Evolutionary conservation across 2,329 filamentous ascomycete genomes (phyloP), one percentile per base, ranked within the genome.

Genomic region (Microsporum ferrugineum): DNA sequence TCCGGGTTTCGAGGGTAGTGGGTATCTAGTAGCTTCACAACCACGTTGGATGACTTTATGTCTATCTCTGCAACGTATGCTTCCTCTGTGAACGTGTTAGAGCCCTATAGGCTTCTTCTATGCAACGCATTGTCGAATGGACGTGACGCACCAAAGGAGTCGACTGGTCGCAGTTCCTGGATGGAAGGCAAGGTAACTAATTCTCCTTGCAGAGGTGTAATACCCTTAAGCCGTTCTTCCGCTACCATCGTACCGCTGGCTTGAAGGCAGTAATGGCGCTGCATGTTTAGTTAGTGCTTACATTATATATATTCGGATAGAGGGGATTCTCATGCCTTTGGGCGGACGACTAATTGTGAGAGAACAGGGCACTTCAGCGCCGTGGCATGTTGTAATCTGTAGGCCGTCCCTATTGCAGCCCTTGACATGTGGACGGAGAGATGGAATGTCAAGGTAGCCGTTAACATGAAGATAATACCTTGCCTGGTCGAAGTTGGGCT

Each of bases 51-150:
- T 59, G 70, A 69, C 67, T 75, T 77, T 53, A 76, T 69, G 49
- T 75, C 73, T 61, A 79, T 73, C 67, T 77, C 76, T 23, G 73
- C 72, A 56, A 75, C 73, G 60, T 75, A 76, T 12, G 76, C 76
- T 58, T 76, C 71, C 34, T 66, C 76, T 78, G 62, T 47, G 29
- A 31, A n/a, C 31, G 60, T 64, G 41, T 67, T 63, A 62, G 60
- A 65, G 27, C 27, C 38, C 10, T 39, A 29, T 12, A 5, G 23
- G 2, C 23, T 12, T 29, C 45, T 49, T 29, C 10, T 43, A 66
- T 31, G 55, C 59, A 14, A 34, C 12, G 29, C 27, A 12, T 27
- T 7, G 14, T 57, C 1, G 1, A 23, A 23, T 23, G 17, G 39
- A n/a, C 14, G 39, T 6, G 39, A 6, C 71, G 56, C 66, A 78